Base-by-base conservation (phyloP, 768 basidiomycete genomes). In the Goffeauzyma gilvescens region DNA sequence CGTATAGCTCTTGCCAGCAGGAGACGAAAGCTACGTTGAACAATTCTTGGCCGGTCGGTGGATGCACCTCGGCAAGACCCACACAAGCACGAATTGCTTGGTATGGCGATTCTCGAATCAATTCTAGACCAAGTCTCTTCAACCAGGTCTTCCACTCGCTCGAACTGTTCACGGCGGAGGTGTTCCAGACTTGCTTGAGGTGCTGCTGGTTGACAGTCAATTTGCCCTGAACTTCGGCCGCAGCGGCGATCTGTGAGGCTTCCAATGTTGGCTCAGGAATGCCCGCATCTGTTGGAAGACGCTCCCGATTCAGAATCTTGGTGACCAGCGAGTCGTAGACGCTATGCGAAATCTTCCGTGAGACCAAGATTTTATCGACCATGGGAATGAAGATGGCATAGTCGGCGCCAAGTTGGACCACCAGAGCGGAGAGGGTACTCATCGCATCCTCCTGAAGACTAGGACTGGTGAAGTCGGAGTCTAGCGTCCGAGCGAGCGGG, bases 1-100 rank as follows among this genome's bases (percentile, higher is more conserved):
- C 89, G 55, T 87, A 96, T 6, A 98, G 67, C 53, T 93, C 86
- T 1, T 76, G 73, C 90, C 93, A 98, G 50, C 93, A 98, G 4
- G 89, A 95, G 14, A 96, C 72, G 65, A 98, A 98, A 0, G 93
- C 93, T 4, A 89, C 86, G 60, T 96, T 96, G 71, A 95, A 96
- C 9, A 98, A 67, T 56, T 96, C 90, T 55, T 81, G 79, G 0
- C 86, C 87, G 38, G 96, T 71, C 1, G 87, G 85, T 17, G 78
- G 73, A 62, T 95, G 83, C 6, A 81, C 76, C 57, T 93, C 84
- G 2, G 95, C 86, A 33, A 96, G 67, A 53, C 76, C 83, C 75
- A 86, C 85, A 56, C 90, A 95, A 0, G 93, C 87, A 32, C 93
- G 75, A 28, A 98, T 72, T n/a, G 93, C 93, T 66, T 90, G 87